Conservation (phyloP, 306 rosid species). For the Medicago ruthenica region DNA sequence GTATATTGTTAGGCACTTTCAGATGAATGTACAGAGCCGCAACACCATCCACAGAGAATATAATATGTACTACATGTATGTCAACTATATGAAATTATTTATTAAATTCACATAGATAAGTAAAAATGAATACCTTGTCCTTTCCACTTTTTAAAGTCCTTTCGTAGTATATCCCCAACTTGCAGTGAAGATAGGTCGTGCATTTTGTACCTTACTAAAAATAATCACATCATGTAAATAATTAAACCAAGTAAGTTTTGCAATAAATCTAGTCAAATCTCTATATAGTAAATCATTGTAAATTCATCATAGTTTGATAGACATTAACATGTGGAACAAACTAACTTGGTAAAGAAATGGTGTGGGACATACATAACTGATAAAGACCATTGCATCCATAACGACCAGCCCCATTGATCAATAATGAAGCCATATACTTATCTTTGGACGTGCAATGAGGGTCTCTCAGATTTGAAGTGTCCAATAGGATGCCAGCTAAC, state of each 20-base stretch:
- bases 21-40: neutral
- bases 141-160: conserved; percentile 87
- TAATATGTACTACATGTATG: neutral
- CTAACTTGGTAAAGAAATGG: conserved; percentile 14
- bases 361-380: conserved; percentile 62
- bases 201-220: conserved; percentile 78
- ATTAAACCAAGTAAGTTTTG: conserved; percentile 13
- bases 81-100: neutral
- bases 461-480: conserved; percentile 62
- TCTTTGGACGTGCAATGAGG: conserved; percentile 68
- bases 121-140: conserved; percentile 57
- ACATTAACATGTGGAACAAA: neutral
- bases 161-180: conserved; percentile 63
- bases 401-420: conserved; percentile 87
- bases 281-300: too few species aligned
- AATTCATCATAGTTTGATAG: neutral
- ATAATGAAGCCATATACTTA: conserved; percentile 76
- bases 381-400: conserved; percentile 81
- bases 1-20: neutral
- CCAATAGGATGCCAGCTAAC: conserved; percentile 83
- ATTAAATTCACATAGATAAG: neutral
- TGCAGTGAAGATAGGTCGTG: conserved; percentile 65
- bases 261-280: too few species aligned
- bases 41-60: neutral
- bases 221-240: conserved; percentile 10